Evolutionary conservation across 169 alveolate species (phyloP).

Genomic region (Blepharisma undulans): DNA sequence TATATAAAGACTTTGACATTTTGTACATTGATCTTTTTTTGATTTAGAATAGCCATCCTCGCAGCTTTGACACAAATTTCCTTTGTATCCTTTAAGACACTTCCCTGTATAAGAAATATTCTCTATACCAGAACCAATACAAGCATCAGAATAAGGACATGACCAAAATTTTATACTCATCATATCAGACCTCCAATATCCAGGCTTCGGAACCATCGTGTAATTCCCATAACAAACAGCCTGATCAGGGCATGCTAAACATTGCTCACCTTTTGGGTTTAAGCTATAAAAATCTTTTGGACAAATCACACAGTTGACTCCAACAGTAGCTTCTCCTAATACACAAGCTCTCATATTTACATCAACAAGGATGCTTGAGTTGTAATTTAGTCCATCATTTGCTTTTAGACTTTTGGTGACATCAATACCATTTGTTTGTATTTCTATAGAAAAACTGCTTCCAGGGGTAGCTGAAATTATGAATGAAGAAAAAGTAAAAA

Average conservation of each 20-base stretch:
- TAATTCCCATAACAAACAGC: conserved; percentile 19
- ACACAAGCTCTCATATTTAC: background rate
- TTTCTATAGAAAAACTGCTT: background rate
- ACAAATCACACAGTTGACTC: background rate
- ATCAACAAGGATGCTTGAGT: background rate
- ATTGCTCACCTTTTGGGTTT: background rate
- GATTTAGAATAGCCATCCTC: background rate
- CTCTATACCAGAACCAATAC: background rate
- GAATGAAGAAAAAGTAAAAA: background rate
- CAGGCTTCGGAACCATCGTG: background rate
- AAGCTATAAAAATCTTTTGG: background rate
- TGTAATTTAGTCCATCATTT: background rate
- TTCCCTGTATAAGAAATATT: background rate
- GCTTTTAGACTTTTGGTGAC: background rate
- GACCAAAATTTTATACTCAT: background rate
- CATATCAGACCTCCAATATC: conserved; percentile 7
- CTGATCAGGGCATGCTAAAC: conserved; percentile 23
- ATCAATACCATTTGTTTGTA: background rate
- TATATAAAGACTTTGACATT: background rate
- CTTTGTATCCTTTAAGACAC: conserved; percentile 2
- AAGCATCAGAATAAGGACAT: background rate
- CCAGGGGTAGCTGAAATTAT: background rate
- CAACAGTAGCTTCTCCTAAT: background rate
- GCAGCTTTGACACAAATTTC: background rate
- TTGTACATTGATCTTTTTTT: background rate